Conservation (phyloP, 2,329 filamentous ascomycete genomes). For the Fusarium sp. region DNA sequence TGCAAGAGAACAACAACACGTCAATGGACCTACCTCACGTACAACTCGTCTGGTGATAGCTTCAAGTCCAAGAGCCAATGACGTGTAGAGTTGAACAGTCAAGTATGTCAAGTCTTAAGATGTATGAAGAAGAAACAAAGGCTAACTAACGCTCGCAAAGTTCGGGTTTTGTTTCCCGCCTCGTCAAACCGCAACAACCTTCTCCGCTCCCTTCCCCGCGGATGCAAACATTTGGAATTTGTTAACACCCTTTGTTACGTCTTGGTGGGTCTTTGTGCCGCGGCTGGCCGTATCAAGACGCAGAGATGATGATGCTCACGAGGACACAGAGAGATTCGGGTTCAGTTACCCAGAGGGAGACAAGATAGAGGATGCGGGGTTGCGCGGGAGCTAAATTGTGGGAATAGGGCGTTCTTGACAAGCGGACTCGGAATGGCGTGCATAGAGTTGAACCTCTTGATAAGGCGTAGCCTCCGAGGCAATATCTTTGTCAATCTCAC, state of each 20-base stretch:
- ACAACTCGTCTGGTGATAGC: not conserved
- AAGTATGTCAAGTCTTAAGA: not conserved
- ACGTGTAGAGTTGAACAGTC: not conserved
- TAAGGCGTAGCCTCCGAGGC: not conserved
- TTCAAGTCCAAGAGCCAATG: slow-evolving; percentile 1
- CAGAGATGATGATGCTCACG: slow-evolving; percentile 15
- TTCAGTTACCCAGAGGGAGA: not conserved
- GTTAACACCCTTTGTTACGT: slow-evolving; percentile 33
- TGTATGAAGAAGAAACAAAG: slow-evolving; percentile 6
- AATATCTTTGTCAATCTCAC: not conserved
- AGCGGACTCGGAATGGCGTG: slow-evolving; percentile 9
- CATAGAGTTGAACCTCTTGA: not conserved
- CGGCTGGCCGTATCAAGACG: slow-evolving; percentile 27
- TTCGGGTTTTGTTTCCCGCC: slow-evolving; percentile 26
- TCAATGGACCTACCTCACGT: not conserved
- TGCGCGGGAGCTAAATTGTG: slow-evolving; percentile 23
- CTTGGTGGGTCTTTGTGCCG: slow-evolving; percentile 21
- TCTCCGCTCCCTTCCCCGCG: slow-evolving; percentile 6
- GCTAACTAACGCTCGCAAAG: slow-evolving; percentile 8
- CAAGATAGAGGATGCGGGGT: slow-evolving; percentile 28
- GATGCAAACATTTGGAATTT: not conserved
- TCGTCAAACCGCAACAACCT: not conserved
- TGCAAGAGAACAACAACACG: not conserved
- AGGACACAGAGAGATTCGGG: not conserved
- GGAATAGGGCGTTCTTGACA: slow-evolving; percentile 41